A percentile compares a stretch with the other conserved stretches of the same genome.
These are phyloP conservation scores for Annulohypoxylon truncatum DNA, from an alignment of 2,329 filamentous ascomycete genomes.

Conservation along the genomic window DNA sequence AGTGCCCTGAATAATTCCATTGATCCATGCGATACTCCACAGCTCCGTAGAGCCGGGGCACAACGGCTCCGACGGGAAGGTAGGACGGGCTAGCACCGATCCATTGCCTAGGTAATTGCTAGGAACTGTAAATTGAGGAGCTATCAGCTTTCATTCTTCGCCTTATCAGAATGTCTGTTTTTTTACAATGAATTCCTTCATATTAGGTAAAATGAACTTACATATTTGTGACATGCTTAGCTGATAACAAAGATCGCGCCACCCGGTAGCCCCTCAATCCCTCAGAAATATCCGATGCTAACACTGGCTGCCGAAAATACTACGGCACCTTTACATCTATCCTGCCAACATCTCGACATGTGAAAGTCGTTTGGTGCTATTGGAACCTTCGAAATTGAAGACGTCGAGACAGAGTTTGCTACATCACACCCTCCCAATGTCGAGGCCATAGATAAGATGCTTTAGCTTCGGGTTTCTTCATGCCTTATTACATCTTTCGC, in stretches of 20 bases:
- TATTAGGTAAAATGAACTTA: slow-evolving; percentile 6
- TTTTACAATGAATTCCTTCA: background rate
- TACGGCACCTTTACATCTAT: background rate
- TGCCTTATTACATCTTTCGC: slow-evolving; percentile 19
- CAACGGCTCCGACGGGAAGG: slow-evolving; percentile 12
- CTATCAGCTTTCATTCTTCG: background rate
- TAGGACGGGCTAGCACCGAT: slow-evolving; percentile 10
- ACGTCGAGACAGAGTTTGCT: slow-evolving; percentile 27
- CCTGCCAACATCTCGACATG: slow-evolving; percentile 21
- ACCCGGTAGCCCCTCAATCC: background rate
- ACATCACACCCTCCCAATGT: slow-evolving; percentile 23
- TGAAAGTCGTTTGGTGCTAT: slow-evolving; percentile 27
- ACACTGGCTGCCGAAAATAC: background rate
- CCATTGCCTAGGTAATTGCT: slow-evolving; percentile 9
- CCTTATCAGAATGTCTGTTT: background rate
- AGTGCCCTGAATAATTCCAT: background rate
- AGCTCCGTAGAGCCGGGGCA: slow-evolving; percentile 28
- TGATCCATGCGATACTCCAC: slow-evolving; percentile 13
- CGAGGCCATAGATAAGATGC: slow-evolving; percentile 25
- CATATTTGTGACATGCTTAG: slow-evolving; percentile 4
- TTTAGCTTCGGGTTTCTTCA: slow-evolving; percentile 33
- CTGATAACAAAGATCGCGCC: slow-evolving; percentile 3
- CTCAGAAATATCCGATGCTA: background rate
- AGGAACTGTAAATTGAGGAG: slow-evolving; percentile 3
- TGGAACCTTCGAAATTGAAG: slow-evolving; percentile 5